These are phyloP conservation scores for Pythium phragmitis DNA, from an alignment of 352 stramenopile species.

Conservation along the genomic window DNA sequence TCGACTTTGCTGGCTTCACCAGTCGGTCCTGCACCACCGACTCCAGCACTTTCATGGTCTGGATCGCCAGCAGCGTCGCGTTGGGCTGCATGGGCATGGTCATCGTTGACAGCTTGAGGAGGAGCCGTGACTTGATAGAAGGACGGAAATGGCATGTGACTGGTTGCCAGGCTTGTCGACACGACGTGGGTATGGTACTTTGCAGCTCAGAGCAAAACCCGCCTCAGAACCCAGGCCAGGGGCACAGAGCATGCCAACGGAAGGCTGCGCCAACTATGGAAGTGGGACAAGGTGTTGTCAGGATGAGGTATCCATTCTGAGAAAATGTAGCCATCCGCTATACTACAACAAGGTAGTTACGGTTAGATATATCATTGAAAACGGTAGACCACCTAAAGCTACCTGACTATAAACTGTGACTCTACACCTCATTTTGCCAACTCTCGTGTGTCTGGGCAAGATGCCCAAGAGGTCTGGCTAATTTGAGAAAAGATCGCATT, in stretches of 20 bases:
- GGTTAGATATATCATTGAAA: too few species aligned
- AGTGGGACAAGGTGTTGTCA: neutral
- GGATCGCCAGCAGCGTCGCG: constrained; percentile 23
- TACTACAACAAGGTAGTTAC: neutral
- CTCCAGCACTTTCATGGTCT: constrained; percentile 27
- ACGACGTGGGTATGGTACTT: neutral
- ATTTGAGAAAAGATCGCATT: neutral
- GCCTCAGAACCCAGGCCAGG: neutral
- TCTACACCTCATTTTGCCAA: too few species aligned
- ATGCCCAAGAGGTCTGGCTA: neutral
- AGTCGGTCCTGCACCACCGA: constrained; percentile 16
- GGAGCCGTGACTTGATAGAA: neutral
- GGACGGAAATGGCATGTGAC: constrained; percentile 16
- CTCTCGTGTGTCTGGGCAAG: too few species aligned
- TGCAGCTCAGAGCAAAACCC: neutral
- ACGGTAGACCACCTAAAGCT: too few species aligned
- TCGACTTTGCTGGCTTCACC: constrained; percentile 22
- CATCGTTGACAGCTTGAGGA: neutral
- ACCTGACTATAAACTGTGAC: too few species aligned
- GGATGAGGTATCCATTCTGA: constrained; percentile 12
- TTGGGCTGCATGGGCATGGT: constrained; percentile 27
- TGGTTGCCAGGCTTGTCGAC: neutral
- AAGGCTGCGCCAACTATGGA: neutral
- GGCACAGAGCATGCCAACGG: neutral
- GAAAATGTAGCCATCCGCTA: constrained; percentile 8